Evolutionary conservation across 352 stramenopile genomes (phyloP).

Genomic region (Phytophthora fragariaefolia): DNA sequence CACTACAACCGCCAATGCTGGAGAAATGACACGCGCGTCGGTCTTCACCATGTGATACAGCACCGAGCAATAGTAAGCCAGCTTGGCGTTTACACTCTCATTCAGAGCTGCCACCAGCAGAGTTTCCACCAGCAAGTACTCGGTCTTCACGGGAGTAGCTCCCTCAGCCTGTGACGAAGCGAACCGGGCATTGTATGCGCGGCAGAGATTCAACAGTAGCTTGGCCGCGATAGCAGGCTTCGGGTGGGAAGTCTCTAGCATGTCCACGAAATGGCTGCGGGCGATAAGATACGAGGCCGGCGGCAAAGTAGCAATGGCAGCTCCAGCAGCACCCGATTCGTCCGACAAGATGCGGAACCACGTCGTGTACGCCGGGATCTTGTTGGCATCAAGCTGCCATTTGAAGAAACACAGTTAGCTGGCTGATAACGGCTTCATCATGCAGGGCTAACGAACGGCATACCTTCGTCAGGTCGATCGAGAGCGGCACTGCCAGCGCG

Average conservation of each 20-base stretch:
- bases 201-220: constrained; percentile 62
- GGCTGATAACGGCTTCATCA: background rate
- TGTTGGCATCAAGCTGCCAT: constrained; percentile 57
- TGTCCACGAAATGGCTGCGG: constrained; percentile 59
- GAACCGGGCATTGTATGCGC: constrained; percentile 70
- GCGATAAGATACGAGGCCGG: constrained; percentile 70
- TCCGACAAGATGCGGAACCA: constrained; percentile 79
- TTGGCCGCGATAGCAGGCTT: constrained; percentile 80
- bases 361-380: constrained; percentile 72
- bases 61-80: constrained; percentile 75
- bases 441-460: background rate
- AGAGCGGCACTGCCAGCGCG: constrained; percentile 43
- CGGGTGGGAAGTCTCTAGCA: constrained; percentile 70
- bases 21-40: constrained; percentile 66
- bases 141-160: constrained; percentile 56
- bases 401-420: background rate
- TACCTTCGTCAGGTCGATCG: constrained; percentile 62
- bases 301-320: constrained; percentile 71
- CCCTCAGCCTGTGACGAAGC: constrained; percentile 38
- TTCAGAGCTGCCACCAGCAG: constrained; percentile 67
- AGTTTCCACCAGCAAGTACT: constrained; percentile 82
- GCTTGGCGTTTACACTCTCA: constrained; percentile 49
- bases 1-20: constrained; percentile 81
- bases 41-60: constrained; percentile 84
- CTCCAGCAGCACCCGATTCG: constrained; percentile 70